These are phyloP conservation scores for Cetraspora pellucida DNA, from an alignment of 192 early-diverging fungal genomes.

Conservation along the genomic window DNA sequence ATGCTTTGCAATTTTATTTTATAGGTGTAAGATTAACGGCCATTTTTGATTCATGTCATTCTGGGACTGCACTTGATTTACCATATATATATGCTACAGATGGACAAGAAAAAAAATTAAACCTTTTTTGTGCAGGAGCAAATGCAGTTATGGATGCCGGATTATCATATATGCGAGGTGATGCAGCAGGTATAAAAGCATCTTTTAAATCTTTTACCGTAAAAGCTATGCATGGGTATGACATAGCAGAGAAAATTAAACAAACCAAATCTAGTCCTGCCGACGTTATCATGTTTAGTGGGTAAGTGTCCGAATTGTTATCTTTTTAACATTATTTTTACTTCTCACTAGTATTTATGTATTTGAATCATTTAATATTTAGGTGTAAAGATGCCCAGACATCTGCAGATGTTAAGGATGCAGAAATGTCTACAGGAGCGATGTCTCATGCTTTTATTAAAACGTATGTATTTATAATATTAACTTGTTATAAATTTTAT, in stretches of 20 bases:
- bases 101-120: constrained; percentile 57
- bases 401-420: constrained; percentile 71
- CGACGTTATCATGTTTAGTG: constrained; percentile 81
- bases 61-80: constrained; percentile 78
- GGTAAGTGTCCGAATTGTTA: constrained; percentile 43
- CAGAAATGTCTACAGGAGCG: constrained; percentile 64
- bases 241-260: constrained; percentile 27
- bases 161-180: constrained; percentile 49
- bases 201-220: constrained; percentile 37
- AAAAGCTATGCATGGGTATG: constrained; percentile 30
- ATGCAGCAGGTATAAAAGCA: constrained; percentile 41
- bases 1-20: not conserved
- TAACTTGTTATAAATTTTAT: not conserved
- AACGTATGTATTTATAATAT: constrained; percentile 33
- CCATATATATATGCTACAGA: constrained; percentile 75
- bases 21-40: constrained; percentile 71
- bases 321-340: not conserved
- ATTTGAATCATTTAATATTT: too few species aligned
- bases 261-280: constrained; percentile 52
- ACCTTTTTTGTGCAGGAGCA: constrained; percentile 47
- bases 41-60: constrained; percentile 86
- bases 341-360: constrained; percentile 3
- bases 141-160: constrained; percentile 47
- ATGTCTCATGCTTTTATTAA: constrained; percentile 75
- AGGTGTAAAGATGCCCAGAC: constrained; percentile 82